A percentile compares a stretch with the other conserved stretches of the same genome.
Evolutionary conservation across 176 grass and related monocot species (phyloP).

Genomic region (Oryza coarctata): DNA sequence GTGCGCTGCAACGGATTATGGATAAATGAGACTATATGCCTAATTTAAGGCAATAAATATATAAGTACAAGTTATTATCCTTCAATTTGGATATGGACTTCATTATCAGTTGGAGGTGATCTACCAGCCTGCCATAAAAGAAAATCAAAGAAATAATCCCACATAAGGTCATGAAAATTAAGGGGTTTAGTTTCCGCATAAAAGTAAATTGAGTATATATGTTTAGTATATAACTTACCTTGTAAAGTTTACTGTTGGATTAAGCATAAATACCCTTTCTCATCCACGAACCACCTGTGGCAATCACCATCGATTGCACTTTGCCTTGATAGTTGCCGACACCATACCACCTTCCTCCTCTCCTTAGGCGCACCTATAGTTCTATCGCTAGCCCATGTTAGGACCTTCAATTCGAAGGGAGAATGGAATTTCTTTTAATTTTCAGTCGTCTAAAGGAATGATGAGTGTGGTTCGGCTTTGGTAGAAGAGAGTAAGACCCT

Average conservation of each 20-base stretch:
- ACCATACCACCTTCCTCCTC: background rate
- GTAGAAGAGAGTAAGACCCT: no score
- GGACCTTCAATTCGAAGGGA: no score
- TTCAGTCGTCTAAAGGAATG: no score
- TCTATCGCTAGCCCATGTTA: background rate
- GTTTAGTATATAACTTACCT: no score
- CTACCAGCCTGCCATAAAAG: no score
- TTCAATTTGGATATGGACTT: background rate
- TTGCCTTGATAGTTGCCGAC: background rate
- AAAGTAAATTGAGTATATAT: no score
- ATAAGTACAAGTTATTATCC: background rate
- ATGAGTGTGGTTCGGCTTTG: no score
- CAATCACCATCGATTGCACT: background rate
- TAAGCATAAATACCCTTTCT: background rate
- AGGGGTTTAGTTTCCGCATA: no score
- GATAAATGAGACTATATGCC: background rate
- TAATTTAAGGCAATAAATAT: background rate
- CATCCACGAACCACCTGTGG: background rate
- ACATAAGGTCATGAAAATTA: no score
- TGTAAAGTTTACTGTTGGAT: background rate
- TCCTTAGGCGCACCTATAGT: background rate
- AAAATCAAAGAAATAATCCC: no score
- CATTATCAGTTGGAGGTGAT: no score
- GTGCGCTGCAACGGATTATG: background rate
- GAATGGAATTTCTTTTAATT: rapidly evolving